Evolutionary conservation across 176 grass and related monocot species (phyloP), one percentile per base, ranked within the genome.

Genomic region (Otatea glauca): DNA sequence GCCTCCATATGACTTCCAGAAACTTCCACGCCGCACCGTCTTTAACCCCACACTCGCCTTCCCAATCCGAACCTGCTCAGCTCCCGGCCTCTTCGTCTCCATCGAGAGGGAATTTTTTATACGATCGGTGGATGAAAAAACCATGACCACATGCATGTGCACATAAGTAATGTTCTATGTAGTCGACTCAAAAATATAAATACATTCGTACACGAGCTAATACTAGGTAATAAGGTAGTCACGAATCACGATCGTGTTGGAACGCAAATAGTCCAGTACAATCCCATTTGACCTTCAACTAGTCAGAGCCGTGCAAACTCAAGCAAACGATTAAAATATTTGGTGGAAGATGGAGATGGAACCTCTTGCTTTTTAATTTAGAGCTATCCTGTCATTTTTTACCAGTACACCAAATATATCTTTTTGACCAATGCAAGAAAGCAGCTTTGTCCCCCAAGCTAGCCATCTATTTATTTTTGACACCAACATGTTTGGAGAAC

Each of bases 271-370:
- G 59, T 87, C 67, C 61, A 79, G 29, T n/a, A n/a, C n/a, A n/a
- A n/a, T 79, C 53, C 53, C 21, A n/a, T 86, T 79, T 90, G 84
- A 90, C 73, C 79, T 76, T 27, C 79, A 68, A 13, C 68, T 44
- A 44, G 84, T 87, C 79, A 83, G 74, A 83, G 88, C 67, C 79
- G 88, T 87, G 88, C 84, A 73, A 87, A 61, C 60, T 49, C 68
- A 59, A 82, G 18, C 60, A 72, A 83, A 32, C 44, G 48, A 84
- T 53, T 20, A 44, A 44, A 65, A 65, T 39, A 13, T 32, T 32
- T 24, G 43, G 5, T 72, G 56, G 3, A 21, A 23, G 85, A 4
- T 35, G 9, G 74, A 25, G 5, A 70, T 27, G 84, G 42, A 49
- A 60, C 37, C 66, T 15, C 32, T 27, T 65, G 82, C 60, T 78